Base-by-base conservation (phyloP, 768 basidiomycete species). In the Rhodotorula toruloides region DNA sequence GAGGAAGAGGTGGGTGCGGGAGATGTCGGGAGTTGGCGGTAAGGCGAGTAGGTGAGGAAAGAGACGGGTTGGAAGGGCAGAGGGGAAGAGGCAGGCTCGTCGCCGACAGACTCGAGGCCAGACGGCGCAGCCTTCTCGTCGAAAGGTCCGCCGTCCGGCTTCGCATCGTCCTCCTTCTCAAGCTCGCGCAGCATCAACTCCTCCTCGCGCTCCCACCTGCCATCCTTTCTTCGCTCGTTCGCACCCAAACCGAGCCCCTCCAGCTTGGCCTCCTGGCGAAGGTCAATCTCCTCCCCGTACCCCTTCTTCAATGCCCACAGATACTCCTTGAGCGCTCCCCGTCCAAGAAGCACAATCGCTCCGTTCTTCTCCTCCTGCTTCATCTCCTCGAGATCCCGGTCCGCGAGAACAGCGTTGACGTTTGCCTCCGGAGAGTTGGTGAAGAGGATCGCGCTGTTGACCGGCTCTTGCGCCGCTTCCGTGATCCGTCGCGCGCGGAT, bases 251-350 rank as follows among this genome's bases (percentile, higher is more conserved):
- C 74, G 68, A 77, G 63, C 61, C 76, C 68, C 73, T 78, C 78
- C 69, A 78, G 58, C 74, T 74, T 70, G 58, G 87, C 79, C 56
- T 83, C 82, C 53, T 86, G 82, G 39, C 90, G 77, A 2, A 84
- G 81, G 36, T 86, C 85, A 27, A 86, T 84, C 89, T 58, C 44
- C 56, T 58, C 60, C 4, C 64, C 58, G 46, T 90, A 99, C 4
- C 96, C 96, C 59, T 83, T 81, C 75, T 83, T 84, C 47, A 97
- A 76, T 5, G 94, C 96, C 60, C 85, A 82, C 84, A 97, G 84
- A 77, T 89, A 98, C 79, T 99, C 96, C 79, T 97, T 99, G 78
- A 94, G 83, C 1, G 90, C 88, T 42, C 89, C 85, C 55, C 96
- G 84, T 7, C 96, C 96, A 37, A 99, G 77, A 62, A 99, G 80